Percentiles rank a stretch among this genome's conserved stretches.
Evolutionary conservation across 2,329 filamentous ascomycete species (phyloP).

Genomic region (Alternaria ventricosa): DNA sequence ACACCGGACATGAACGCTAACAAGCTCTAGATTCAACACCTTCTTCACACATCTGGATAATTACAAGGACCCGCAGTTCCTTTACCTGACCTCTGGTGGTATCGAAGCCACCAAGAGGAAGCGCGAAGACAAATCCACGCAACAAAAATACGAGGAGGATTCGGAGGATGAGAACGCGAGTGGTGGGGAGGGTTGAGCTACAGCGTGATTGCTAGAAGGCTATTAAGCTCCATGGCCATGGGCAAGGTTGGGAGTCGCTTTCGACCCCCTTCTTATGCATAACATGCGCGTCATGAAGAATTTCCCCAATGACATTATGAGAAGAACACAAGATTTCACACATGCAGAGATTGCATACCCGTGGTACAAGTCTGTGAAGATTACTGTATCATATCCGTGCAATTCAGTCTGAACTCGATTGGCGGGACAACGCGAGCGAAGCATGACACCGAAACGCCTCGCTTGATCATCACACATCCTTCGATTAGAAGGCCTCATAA

Average conservation of each 20-base stretch:
- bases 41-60: slow-evolving; percentile 61
- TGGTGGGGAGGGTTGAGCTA: slow-evolving; percentile 39
- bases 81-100: slow-evolving; percentile 59
- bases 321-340: not conserved
- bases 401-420: not conserved
- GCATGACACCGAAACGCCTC: not conserved
- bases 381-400: not conserved
- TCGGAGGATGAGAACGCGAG: slow-evolving; percentile 46
- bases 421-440: not conserved
- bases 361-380: not conserved
- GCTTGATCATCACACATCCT: not conserved
- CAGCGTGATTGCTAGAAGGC: not conserved
- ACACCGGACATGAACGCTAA: slow-evolving; percentile 16
- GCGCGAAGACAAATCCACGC: slow-evolving; percentile 35
- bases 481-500: not conserved
- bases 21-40: slow-evolving; percentile 47
- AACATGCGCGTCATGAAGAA: not conserved
- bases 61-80: slow-evolving; percentile 57
- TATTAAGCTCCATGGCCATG: not conserved
- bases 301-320: not conserved
- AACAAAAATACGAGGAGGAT: slow-evolving; percentile 39
- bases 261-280: not conserved
- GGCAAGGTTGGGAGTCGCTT: not conserved
- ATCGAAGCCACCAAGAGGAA: slow-evolving; percentile 51
- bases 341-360: not conserved